phyloP scores from a whole-genome alignment of 1,284 basidiomycete species.

The Microbotryomycetes sp. region DNA sequence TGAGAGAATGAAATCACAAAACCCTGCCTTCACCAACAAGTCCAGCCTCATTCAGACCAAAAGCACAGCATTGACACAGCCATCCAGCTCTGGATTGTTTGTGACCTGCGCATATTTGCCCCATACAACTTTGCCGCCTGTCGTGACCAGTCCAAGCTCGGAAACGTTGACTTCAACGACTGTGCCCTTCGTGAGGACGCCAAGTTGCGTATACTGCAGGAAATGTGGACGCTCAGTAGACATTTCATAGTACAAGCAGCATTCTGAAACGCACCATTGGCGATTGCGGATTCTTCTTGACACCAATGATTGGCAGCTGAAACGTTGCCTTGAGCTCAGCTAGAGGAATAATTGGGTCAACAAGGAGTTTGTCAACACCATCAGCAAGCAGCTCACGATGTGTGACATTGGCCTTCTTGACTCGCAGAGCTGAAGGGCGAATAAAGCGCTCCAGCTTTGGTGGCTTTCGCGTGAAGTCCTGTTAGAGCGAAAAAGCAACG shows the following conservation, averaged over 20 bases:
- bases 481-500: slow-evolving; percentile 37
- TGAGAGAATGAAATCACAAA: slow-evolving; percentile 1
- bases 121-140: slow-evolving; percentile 81
- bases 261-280: slow-evolving; percentile 62
- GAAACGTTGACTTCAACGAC: slow-evolving; percentile 95
- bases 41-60: slow-evolving; percentile 47
- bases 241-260: no score
- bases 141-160: slow-evolving; percentile 96
- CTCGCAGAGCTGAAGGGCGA: slow-evolving; percentile 91
- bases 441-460: slow-evolving; percentile 99
- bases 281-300: slow-evolving; percentile 99
- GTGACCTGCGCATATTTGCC: slow-evolving; percentile 42
- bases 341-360: slow-evolving; percentile 38
- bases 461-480: slow-evolving; percentile 95
- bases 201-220: slow-evolving; percentile 53
- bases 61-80: slow-evolving; percentile 89
- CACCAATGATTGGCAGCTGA: slow-evolving; percentile 94
- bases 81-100: slow-evolving; percentile 64
- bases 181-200: slow-evolving; percentile 97
- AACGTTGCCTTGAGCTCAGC: slow-evolving; percentile 97
- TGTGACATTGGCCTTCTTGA: slow-evolving; percentile 98
- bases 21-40: slow-evolving; percentile 1
- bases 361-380: neutral
- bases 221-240: no score
- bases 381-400: slow-evolving; percentile 64